phyloP scores from a whole-genome alignment of 805 yeast genomes.

The Starmerella stigmatis region DNA sequence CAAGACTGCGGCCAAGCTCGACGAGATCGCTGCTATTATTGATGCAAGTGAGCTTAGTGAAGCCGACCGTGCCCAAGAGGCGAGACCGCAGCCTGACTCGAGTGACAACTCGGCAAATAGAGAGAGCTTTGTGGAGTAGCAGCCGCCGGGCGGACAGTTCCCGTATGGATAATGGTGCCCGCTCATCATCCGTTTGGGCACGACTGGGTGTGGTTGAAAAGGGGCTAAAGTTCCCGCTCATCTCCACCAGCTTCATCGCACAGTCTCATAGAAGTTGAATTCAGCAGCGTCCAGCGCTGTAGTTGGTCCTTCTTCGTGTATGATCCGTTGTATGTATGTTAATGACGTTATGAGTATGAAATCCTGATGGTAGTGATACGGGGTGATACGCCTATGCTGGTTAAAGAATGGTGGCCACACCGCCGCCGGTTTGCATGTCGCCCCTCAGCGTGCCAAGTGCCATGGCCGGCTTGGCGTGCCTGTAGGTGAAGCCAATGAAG shows the following conservation, averaged over 20 bases:
- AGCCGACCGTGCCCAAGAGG: not conserved
- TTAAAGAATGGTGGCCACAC: constrained; percentile 20
- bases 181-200: no score
- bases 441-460: constrained; percentile 21
- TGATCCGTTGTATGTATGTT: no score
- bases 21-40: constrained; percentile 40
- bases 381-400: no score
- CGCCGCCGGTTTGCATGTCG: not conserved
- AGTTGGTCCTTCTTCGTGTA: no score
- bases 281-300: no score
- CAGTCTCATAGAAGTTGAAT: no score
- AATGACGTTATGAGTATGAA: not conserved
- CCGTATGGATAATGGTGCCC: no score
- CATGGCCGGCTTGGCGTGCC: constrained; percentile 46
- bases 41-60: constrained; percentile 23
- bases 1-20: constrained; percentile 40
- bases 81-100: not conserved
- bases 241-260: no score
- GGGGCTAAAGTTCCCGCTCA: no score
- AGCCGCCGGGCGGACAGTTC: no score
- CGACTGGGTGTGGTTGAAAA: no score
- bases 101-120: not conserved
- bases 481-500: constrained; percentile 91
- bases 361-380: no score
- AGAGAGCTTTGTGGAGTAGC: not conserved